Evolutionary conservation across 2,329 filamentous ascomycete genomes (phyloP), one percentile per base, ranked within the genome.

Genomic region (Neonectria punicea): DNA sequence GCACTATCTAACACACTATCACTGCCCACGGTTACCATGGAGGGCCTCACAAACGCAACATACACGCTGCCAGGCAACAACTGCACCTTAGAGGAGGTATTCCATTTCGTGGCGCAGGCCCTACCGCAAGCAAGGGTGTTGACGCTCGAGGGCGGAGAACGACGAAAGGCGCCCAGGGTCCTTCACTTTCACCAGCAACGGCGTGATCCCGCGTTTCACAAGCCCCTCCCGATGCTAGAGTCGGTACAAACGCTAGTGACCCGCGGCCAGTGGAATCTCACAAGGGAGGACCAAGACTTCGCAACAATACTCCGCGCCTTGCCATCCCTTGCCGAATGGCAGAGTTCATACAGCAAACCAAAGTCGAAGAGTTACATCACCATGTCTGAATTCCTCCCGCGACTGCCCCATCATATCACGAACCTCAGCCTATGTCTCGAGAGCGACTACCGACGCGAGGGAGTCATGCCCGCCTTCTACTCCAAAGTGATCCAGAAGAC

Each of bases 251-350:
- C 90, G 1, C 83, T 93, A 20, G 87, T 93, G 47, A 90, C 91
- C 77, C 89, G 91, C 71, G 91, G 91, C 7, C 90, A 93, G 70
- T 94, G 91, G 91, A 93, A 93, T 73, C 83, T 93, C 30, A 90
- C 93, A 77, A 84, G 91, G 51, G 82, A 85, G 16, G 80, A 86
- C 47, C 80, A 82, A 18, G 90, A 93, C 76, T 93, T 92, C 78
- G 79, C 83, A 61, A 84, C 83, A 56, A 84, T 94, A 54, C 82
- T 88, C 20, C 77, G 80, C 13, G 90, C 90, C 5, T 76, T 93
- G 47, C 92, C 92, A 1, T 89, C 87, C 66, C 79, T 93, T n/a
- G 79, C 80, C 55, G 86, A 88, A 70, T 89, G 87, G 87, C 86
- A 88, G 64, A 85, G 84, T n/a, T 86, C 85, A 6, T 89, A 89